Percentiles rank a stretch among this genome's conserved stretches.
Evolutionary conservation across 106 monocot genomes (phyloP).

Genomic region (Triglochin maritima): DNA sequence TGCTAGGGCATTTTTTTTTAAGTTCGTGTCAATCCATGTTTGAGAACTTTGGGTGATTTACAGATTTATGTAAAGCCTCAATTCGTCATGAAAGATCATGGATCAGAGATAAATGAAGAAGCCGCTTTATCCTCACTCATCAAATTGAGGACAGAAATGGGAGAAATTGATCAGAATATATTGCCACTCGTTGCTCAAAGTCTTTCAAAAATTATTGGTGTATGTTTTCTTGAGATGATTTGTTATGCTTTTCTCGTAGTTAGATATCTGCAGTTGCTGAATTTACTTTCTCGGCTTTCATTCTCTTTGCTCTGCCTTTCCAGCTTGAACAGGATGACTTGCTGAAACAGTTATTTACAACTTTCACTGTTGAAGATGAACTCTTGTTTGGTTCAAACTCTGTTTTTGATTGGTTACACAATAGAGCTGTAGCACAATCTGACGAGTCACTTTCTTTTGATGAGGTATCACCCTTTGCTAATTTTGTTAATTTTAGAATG

Average conservation of each 20-base stretch:
- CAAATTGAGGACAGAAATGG: constrained; percentile 29
- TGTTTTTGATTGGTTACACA: constrained; percentile 44
- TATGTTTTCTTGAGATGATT: constrained; percentile 18
- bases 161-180: constrained; percentile 26
- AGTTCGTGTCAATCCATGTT: constrained; percentile 41
- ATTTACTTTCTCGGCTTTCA: neutral
- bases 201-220: constrained; percentile 43
- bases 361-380: constrained; percentile 64
- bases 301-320: constrained; percentile 6
- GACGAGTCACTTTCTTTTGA: constrained; percentile 77
- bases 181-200: constrained; percentile 29
- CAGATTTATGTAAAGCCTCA: constrained; percentile 48
- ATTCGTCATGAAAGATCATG: constrained; percentile 46
- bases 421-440: constrained; percentile 29
- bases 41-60: constrained; percentile 53
- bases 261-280: too few relatives aligned
- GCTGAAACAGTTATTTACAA: constrained; percentile 34
- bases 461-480: constrained; percentile 34
- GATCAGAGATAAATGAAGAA: constrained; percentile 49
- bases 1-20: too few relatives aligned
- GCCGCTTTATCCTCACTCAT: constrained; percentile 25
- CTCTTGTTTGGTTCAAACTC: constrained; percentile 46
- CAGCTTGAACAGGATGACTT: constrained; percentile 50
- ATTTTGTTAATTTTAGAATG: neutral
- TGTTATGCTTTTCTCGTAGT: neutral